A percentile compares a stretch with the other conserved stretches of the same genome.
Conservation (phyloP, 1,139 yeast genomes). For the Kodamaea anthophila region DNA sequence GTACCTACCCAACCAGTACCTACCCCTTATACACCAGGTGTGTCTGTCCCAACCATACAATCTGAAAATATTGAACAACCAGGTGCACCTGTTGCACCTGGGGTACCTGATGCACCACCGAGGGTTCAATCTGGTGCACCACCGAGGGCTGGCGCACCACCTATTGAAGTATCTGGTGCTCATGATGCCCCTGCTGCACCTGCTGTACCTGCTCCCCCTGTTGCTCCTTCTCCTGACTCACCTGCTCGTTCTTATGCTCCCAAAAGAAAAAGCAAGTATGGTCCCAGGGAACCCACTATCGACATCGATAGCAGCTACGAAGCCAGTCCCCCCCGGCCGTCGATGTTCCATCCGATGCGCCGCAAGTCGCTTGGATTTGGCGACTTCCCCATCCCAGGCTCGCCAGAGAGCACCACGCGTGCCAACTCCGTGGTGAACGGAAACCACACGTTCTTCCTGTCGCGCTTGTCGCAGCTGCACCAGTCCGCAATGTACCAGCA, state of each 20-base stretch:
- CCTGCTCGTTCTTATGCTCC: conserved; percentile 40
- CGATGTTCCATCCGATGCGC: conserved; percentile 27
- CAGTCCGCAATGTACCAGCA: conserved; percentile 43
- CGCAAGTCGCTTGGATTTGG: conserved; percentile 23
- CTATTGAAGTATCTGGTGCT: too few relatives aligned
- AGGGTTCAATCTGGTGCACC: too few relatives aligned
- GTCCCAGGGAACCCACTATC: conserved; percentile 16
- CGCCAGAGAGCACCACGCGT: conserved; percentile 41
- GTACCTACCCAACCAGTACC: too few relatives aligned
- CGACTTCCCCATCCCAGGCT: conserved; percentile 43
- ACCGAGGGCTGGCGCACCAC: too few relatives aligned
- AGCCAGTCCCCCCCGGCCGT: conserved; percentile 10
- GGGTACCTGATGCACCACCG: too few relatives aligned
- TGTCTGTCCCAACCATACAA: too few relatives aligned
- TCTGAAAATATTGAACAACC: too few relatives aligned
- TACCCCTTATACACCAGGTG: too few relatives aligned
- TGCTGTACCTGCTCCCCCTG: background rate
- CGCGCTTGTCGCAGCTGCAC: conserved; percentile 41
- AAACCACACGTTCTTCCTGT: conserved; percentile 22
- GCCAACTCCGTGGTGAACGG: conserved; percentile 43
- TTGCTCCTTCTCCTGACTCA: conserved; percentile 6
- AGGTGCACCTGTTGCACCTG: too few relatives aligned
- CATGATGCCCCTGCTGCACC: background rate
- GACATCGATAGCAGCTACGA: conserved; percentile 16
- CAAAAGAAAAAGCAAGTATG: conserved; percentile 22